Base-by-base conservation (phyloP, 179 eudicot genomes). In the Beta macrorhiza region DNA sequence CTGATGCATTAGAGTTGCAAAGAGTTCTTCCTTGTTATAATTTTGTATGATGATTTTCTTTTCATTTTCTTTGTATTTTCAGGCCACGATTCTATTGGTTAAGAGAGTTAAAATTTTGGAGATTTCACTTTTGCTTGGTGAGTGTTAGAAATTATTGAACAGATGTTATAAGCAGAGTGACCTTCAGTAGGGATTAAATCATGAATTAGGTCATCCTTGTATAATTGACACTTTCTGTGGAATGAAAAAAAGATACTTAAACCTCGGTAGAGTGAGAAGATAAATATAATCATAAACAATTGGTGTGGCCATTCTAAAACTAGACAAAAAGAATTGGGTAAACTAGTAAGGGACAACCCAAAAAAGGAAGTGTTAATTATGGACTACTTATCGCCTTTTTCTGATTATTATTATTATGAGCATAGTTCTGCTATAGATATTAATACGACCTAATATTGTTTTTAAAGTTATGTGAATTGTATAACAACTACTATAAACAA, bases 41-140 rank as follows among this genome's bases (percentile, higher is more conserved):
- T 74, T 56, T 74, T 74, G 64, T 56, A 74, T 74, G 32, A 29
- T 56, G 78, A 14, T 37, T 22, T 52, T 32, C 15, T 17, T 19
- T 20, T 9, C 17, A 1, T 68, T 62, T 25, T 29, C 67, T 17
- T 7, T 15, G 52, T 17, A 57, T 57, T 58, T 37, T 75, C 16
- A 57, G 64, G 32, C 45, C 13, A 64, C 11, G 6, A 75, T n/a
- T 19, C 7, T 13, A 15, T 51, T 64, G 22, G 15, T 17, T 16
- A 10, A 5, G 76, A 72, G 42, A 74, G 14, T 61, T 45, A 44
- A 4, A 76, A 44, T 44, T 44, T 76, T n/a, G 11, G 11, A 44
- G 57, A 59, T 8, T 58, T 8, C 53, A 10, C 32, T 12, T 42
- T 61, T 45, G 20, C n/a, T 32, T 2, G 9, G 69, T 37, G 6